Evolutionary conservation across 305 asterid genomes (phyloP).

Genomic region (Rubia tinctorum): DNA sequence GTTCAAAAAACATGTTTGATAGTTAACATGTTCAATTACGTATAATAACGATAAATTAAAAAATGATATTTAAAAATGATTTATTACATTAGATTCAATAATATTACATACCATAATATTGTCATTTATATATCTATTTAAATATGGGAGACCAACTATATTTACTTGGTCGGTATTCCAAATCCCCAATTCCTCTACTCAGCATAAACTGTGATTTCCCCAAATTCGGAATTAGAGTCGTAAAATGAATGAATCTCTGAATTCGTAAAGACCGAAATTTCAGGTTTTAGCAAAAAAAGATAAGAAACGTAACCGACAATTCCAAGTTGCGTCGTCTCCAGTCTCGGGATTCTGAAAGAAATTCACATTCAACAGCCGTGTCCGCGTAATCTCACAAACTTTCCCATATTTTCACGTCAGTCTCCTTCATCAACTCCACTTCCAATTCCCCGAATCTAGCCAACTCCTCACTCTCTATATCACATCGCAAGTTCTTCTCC

Average conservation of each 20-base stretch:
- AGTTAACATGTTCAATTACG: no score
- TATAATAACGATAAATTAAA: no score
- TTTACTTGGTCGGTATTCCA: no score
- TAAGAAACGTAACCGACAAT: not conserved
- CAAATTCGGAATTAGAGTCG: not conserved
- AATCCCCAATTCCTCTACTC: no score
- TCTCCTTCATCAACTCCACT: not conserved
- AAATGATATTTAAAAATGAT: no score
- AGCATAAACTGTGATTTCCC: no score
- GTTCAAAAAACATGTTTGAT: no score
- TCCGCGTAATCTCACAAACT: not conserved
- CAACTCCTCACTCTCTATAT: not conserved
- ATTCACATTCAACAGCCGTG: not conserved
- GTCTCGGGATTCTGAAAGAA: not conserved
- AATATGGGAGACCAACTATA: no score
- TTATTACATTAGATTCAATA: no score
- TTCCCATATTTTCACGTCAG: not conserved
- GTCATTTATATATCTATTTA: no score
- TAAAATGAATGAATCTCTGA: no score
- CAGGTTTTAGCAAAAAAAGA: not conserved
- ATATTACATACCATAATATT: no score
- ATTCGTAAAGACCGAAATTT: not conserved
- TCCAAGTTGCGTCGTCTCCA: not conserved
- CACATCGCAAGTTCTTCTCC: not conserved
- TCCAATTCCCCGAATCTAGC: not conserved